Base-by-base conservation (phyloP, 768 basidiomycete species). In the Porpolomopsis calyptriformis region DNA sequence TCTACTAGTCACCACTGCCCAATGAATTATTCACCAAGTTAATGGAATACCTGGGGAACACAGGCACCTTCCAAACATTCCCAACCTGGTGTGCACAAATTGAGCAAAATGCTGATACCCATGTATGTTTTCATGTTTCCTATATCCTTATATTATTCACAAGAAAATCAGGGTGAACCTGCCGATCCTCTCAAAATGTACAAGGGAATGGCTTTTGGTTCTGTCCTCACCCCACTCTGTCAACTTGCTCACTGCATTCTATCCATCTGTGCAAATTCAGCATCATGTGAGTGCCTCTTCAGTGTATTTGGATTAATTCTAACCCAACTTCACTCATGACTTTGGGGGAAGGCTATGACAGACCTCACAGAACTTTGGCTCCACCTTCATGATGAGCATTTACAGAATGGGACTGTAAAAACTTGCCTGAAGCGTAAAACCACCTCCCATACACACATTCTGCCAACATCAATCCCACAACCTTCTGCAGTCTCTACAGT, bases 271-370 rank as follows among this genome's bases (percentile, higher is more conserved):
- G n/a, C n/a, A n/a, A n/a, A n/a, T n/a, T n/a, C n/a, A n/a, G n/a
- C n/a, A n/a, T n/a, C n/a, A n/a, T n/a, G 48, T 50, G 11, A 60
- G 60, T 41, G 58, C 59, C 6, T 57, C 53, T 23, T 59, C 53
- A 6, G 57, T 38, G 24, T 42, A 23, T 50, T 58, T 12, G 55
- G 57, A 9, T 49, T 44, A 27, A 59, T 51, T 24, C 51, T 56
- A 9, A 56, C 49, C 0, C 58, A 59, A 41, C 49, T 55, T 12
- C 49, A 46, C 4, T 49, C 49, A 20, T 37, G 47, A 2, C 43
- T 58, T 23, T 37, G 40, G 4, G 52, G 29, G 0, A 20, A 49
- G 12, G 43, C 38, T 16, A 43, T 59, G 8, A 24, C 19, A 4
- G 39, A 47, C 23, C 19, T 56, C n/a, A 46, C 46, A 4, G 54